Conservation (phyloP, 108 stramenopile genomes). For the Discostella pseudostelligera region DNA sequence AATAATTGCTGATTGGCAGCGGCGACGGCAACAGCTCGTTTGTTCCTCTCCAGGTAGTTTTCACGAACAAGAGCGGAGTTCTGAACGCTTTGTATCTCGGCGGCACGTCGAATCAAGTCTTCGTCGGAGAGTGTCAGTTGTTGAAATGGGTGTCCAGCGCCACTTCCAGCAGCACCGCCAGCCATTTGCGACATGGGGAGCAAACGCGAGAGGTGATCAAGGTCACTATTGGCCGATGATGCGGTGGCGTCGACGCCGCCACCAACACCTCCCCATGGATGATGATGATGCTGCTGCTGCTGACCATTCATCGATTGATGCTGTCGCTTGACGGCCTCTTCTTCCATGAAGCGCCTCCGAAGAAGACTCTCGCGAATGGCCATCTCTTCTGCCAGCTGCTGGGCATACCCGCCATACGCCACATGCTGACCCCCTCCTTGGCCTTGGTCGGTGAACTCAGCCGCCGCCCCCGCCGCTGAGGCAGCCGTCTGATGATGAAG, state of each 20-base stretch:
- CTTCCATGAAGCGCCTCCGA: neutral
- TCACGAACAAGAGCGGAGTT: neutral
- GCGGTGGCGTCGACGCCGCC: no score
- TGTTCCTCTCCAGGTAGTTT: neutral
- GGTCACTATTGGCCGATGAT: no score
- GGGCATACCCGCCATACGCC: constrained; percentile 2
- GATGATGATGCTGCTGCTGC: neutral
- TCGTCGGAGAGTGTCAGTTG: constrained; percentile 6
- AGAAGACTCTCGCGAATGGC: constrained; percentile 2
- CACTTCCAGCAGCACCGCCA: no score
- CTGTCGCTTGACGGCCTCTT: neutral
- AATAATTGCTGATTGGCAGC: neutral
- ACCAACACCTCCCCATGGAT: neutral
- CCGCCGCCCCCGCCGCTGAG: no score
- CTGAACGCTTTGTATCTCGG: constrained; percentile 3
- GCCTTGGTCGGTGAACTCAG: no score
- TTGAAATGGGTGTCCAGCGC: constrained; percentile 2
- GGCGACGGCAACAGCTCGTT: neutral
- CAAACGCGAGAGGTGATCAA: neutral
- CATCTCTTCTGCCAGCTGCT: constrained; percentile 3
- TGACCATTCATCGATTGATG: neutral
- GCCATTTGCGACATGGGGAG: neutral
- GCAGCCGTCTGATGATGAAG: no score
- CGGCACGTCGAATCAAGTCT: constrained; percentile 6
- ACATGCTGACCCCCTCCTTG: no score